Evolutionary conservation across 2,329 filamentous ascomycete species (phyloP).

Genomic region (Trichoderma asperellum): DNA sequence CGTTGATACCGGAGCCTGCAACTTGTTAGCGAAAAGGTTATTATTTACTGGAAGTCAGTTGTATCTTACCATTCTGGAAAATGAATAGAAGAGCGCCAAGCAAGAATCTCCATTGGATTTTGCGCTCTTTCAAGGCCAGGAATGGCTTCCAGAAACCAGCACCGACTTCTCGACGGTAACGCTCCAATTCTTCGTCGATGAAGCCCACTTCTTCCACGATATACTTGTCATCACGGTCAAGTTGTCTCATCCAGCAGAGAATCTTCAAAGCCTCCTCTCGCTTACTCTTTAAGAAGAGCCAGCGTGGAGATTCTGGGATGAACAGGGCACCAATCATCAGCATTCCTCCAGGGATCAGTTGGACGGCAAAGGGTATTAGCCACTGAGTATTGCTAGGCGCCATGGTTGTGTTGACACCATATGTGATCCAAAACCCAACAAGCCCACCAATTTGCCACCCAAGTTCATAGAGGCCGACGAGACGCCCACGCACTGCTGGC

Average conservation of each 20-base stretch:
- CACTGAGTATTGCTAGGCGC: constrained; percentile 13
- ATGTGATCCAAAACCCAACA: constrained; percentile 24
- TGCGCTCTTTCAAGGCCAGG: constrained; percentile 20
- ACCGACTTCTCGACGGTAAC: constrained; percentile 16
- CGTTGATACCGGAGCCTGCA: constrained; percentile 23
- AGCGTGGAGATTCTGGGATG: constrained; percentile 21
- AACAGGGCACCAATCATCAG: constrained; percentile 15
- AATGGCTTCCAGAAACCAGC: constrained; percentile 26
- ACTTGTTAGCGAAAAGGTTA: neutral
- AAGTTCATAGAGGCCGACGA: constrained; percentile 16
- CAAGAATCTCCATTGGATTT: constrained; percentile 12
- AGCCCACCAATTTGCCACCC: constrained; percentile 24
- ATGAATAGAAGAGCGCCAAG: constrained; percentile 20
- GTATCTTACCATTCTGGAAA: constrained; percentile 19
- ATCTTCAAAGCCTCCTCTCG: constrained; percentile 15
- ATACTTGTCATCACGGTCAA: constrained; percentile 14
- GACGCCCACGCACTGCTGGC: constrained; percentile 21
- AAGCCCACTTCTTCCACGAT: constrained; percentile 19
- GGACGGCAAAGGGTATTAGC: constrained; percentile 21
- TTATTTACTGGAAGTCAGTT: too few relatives aligned
- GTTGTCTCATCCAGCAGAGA: constrained; percentile 25
- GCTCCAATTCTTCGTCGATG: constrained; percentile 19
- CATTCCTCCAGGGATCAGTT: constrained; percentile 18
- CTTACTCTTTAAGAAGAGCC: constrained; percentile 23
- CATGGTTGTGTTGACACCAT: constrained; percentile 21